Evolutionary conservation across 257 asterid genomes (phyloP), one percentile per base, ranked within the genome.

Genomic region (Lavandula angustifolia): DNA sequence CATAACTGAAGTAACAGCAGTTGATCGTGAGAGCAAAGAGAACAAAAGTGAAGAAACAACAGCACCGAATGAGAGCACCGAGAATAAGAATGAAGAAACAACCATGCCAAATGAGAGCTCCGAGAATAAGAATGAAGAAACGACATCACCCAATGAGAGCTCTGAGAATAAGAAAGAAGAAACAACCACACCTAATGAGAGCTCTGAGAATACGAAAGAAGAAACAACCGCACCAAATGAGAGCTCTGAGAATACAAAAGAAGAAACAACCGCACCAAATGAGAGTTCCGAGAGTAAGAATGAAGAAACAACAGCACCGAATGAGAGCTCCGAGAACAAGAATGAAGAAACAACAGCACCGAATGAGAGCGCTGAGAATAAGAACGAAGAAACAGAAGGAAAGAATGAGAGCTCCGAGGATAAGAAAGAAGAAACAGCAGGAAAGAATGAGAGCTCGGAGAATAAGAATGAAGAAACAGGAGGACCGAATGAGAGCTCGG

Each of bases 161-260:
- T 51, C 5, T 0, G 79, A 57, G 31, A 69, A 41, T 8, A 65
- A 64, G 7, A 27, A 46, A 6, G 74, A 68, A 13, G 55, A 34
- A 7, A 8, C 9, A 6, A 22, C 27, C 27, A 2, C 27, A 22
- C 27, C 27, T 1, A 22, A 22, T 22, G 27, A 22, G 27, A 2
- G 27, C 27, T 22, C 27, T 22, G 62, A 62, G 50, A 32, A 44
- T 17, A 78, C 67, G 16, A 56, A 10, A 13, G 53, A 52, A 49
- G 75, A 53, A 42, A 67, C 44, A 35, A 69, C 67, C 55, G 72
- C 51, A 57, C 27, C 1, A 2, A 22, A 22, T 22, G 27, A 22
- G 27, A 22, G 50, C 48, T 61, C 40, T 27, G 75, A 67, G 53
- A 44, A 41, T 54, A 56, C 40, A 7, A 29, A 50, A 49, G 52